A percentile compares a stretch with the other conserved stretches of the same genome.
Evolutionary conservation across 345 rosid genomes (phyloP).

Genomic region (Aethionema arabicum): DNA sequence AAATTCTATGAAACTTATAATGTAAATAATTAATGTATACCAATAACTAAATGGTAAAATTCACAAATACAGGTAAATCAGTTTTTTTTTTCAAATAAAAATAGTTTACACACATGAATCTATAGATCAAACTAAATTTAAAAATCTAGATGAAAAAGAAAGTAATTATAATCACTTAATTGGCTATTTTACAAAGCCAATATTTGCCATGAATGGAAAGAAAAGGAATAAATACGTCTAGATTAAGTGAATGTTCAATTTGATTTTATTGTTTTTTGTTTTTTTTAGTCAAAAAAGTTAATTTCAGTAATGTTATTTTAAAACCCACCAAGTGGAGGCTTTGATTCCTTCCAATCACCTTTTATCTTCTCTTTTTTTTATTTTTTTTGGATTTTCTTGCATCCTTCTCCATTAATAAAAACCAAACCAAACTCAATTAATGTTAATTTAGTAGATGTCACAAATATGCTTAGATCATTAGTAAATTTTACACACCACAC

Average conservation of each 20-base stretch:
- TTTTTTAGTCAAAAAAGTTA: slow-evolving; percentile 28
- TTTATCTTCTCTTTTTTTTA: slow-evolving; percentile 31
- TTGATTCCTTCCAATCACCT: slow-evolving; percentile 37
- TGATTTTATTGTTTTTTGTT: slow-evolving; percentile 1
- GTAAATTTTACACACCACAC: slow-evolving; percentile 10
- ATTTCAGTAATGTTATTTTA: slow-evolving; percentile 22
- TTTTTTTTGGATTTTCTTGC: slow-evolving; percentile 34
- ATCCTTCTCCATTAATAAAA: slow-evolving; percentile 36
- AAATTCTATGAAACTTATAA: too few species aligned
- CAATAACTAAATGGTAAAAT: too few species aligned
- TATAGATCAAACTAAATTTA: too few species aligned
- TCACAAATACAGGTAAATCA: too few species aligned
- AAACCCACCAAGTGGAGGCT: slow-evolving; percentile 33
- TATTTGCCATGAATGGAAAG: slow-evolving; percentile 24
- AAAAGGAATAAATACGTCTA: slow-evolving; percentile 29
- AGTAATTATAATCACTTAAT: slow-evolving; percentile 15
- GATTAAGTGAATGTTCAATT: slow-evolving; percentile 33
- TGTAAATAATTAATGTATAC: too few species aligned
- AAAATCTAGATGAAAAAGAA: not conserved
- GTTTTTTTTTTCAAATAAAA: not conserved
- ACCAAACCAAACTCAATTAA: slow-evolving; percentile 20
- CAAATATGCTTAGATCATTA: slow-evolving; percentile 5
- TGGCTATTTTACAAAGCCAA: slow-evolving; percentile 27
- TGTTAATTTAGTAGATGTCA: slow-evolving; percentile 16
- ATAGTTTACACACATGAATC: too few species aligned